Conservation (phyloP, 148 eudicot species). For the Agrostemma githago region DNA sequence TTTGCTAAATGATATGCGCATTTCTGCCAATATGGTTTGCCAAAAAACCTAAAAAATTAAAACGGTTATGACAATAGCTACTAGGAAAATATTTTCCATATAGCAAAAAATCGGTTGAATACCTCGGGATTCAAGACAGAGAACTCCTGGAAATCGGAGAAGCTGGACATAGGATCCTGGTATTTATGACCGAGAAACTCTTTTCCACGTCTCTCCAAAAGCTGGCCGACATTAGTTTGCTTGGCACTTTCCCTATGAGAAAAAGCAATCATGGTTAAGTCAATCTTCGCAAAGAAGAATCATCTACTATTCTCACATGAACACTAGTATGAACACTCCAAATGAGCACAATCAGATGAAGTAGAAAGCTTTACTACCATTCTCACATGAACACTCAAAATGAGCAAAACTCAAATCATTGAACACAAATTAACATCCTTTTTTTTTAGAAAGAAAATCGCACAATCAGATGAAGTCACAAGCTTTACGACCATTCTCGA, state of each 20-base stretch:
- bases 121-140: constrained; percentile 87
- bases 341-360: too few relatives aligned
- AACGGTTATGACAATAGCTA: not conserved
- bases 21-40: constrained; percentile 63
- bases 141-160: constrained; percentile 69
- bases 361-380: too few relatives aligned
- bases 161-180: constrained; percentile 77
- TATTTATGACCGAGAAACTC: constrained; percentile 60
- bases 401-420: not conserved
- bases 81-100: not conserved
- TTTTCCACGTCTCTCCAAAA: constrained; percentile 66
- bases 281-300: not conserved
- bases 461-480: too few relatives aligned
- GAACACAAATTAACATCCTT: too few relatives aligned
- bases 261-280: not conserved
- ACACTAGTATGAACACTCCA: too few relatives aligned
- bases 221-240: constrained; percentile 63
- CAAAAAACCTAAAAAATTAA: constrained; percentile 56
- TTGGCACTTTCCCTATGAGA: constrained; percentile 44
- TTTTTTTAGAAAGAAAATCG: too few relatives aligned
- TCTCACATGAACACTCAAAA: not conserved
- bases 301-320: not conserved
- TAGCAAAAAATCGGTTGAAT: constrained; percentile 13
- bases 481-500: too few relatives aligned
- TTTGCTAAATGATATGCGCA: constrained; percentile 55